A percentile compares a stretch with the other conserved stretches of the same genome.
Conservation (phyloP, 2,329 filamentous ascomycete genomes). For the Penicillium frequentans region DNA sequence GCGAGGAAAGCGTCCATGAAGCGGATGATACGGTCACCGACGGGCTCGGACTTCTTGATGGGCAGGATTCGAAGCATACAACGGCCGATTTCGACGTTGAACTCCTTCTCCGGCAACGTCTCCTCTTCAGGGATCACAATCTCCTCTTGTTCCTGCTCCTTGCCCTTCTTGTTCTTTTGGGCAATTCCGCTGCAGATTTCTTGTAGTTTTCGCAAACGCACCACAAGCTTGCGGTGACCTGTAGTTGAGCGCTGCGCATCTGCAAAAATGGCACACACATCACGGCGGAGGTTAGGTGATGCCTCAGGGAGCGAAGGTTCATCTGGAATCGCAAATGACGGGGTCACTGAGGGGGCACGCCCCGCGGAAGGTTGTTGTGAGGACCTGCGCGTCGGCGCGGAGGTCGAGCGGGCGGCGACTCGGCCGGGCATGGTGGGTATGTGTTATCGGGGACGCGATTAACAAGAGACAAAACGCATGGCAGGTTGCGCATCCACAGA, state of each 20-base stretch:
- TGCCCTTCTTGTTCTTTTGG: conserved; percentile 41
- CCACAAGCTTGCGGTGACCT: conserved; percentile 83
- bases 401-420: conserved; percentile 39
- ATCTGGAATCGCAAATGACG: conserved; percentile 57
- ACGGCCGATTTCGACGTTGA: conserved; percentile 81
- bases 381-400: conserved; percentile 39
- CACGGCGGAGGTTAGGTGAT: conserved; percentile 63
- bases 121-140: conserved; percentile 49
- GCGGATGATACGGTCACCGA: conserved; percentile 79
- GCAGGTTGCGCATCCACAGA: conserved; percentile 17
- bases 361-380: conserved; percentile 69
- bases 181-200: conserved; percentile 71
- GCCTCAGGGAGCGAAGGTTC: conserved; percentile 52
- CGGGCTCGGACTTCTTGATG: conserved; percentile 87
- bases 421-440: conserved; percentile 40
- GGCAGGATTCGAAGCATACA: conserved; percentile 80
- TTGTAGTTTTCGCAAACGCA: conserved; percentile 86
- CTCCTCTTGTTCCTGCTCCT: conserved; percentile 53
- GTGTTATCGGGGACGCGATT: conserved; percentile 18
- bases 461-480: conserved; percentile 19
- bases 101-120: conserved; percentile 79
- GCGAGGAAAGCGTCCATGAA: conserved; percentile 87
- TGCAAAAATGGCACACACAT: conserved; percentile 70
- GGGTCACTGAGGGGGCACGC: conserved; percentile 65
- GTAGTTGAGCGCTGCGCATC: conserved; percentile 88